Evolutionary conservation across 139 green algal species (phyloP).

Genomic region (Coelastrella sp.): DNA sequence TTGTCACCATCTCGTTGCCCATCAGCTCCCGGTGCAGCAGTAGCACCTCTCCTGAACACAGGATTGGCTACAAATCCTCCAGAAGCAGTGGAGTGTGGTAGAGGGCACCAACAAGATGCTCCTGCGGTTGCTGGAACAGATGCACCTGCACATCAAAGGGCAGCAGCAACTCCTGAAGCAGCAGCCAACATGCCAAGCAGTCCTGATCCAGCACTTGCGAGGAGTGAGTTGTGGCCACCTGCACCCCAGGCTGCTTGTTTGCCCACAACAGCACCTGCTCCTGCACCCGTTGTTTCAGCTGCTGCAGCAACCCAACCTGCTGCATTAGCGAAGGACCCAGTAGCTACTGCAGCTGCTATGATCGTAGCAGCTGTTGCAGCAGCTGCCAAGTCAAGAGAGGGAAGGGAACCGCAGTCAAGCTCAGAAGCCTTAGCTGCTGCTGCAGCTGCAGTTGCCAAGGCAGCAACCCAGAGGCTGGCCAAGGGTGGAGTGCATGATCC

Average conservation of each 20-base stretch:
- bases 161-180: too few species aligned
- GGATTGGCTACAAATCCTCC: too few species aligned
- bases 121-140: neutral
- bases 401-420: neutral
- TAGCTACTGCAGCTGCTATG: neutral
- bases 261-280: neutral
- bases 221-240: too few species aligned
- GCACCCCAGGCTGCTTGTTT: too few species aligned
- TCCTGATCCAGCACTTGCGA: too few species aligned
- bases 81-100: too few species aligned
- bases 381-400: neutral
- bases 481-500: neutral
- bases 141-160: neutral
- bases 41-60: too few species aligned
- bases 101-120: too few species aligned
- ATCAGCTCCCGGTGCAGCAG: too few species aligned
- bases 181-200: too few species aligned
- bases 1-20: neutral
- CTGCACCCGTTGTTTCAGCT: neutral
- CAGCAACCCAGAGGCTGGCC: neutral
- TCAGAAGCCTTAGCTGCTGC: constrained; percentile 20
- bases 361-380: constrained; percentile 20
- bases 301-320: neutral
- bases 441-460: constrained; percentile 17
- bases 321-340: neutral